Evolutionary conservation across 1,284 basidiomycete species (phyloP).

Genomic region (Pseudozyma hubeiensis): DNA sequence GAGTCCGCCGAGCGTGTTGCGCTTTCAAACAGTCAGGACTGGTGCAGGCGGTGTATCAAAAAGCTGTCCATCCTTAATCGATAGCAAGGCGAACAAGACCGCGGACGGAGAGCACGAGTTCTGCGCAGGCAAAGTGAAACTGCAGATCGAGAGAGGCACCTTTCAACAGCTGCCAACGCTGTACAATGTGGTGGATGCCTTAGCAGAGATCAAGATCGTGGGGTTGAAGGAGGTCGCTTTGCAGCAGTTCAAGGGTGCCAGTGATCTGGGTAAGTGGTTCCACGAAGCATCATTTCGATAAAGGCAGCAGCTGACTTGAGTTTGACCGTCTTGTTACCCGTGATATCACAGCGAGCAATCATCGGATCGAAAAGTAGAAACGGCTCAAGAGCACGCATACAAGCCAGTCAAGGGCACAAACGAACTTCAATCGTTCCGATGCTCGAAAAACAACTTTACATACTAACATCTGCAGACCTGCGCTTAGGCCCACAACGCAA

Average conservation of each 20-base stretch:
- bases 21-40: background rate
- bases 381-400: background rate
- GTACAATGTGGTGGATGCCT: constrained; percentile 1
- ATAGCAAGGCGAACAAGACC: background rate
- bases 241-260: constrained; percentile 12
- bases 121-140: background rate
- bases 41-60: background rate
- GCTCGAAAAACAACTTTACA: too few species aligned
- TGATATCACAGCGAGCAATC: background rate
- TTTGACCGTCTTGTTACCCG: background rate
- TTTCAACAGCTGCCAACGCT: constrained; percentile 12
- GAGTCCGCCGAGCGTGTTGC: background rate
- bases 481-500: constrained; percentile 36
- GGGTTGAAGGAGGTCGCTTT: constrained; percentile 1
- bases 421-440: too few species aligned
- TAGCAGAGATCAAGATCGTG: constrained; percentile 1
- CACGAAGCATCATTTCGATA: background rate
- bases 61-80: background rate
- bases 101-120: background rate
- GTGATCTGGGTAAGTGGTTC: constrained; percentile 1
- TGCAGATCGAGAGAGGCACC: background rate
- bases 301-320: background rate
- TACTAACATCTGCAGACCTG: background rate
- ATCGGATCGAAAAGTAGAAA: constrained; percentile 3
- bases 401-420: too few species aligned